Evolutionary conservation across 176 grass and related monocot genomes (phyloP).

Genomic region (Triticum turgidum): DNA sequence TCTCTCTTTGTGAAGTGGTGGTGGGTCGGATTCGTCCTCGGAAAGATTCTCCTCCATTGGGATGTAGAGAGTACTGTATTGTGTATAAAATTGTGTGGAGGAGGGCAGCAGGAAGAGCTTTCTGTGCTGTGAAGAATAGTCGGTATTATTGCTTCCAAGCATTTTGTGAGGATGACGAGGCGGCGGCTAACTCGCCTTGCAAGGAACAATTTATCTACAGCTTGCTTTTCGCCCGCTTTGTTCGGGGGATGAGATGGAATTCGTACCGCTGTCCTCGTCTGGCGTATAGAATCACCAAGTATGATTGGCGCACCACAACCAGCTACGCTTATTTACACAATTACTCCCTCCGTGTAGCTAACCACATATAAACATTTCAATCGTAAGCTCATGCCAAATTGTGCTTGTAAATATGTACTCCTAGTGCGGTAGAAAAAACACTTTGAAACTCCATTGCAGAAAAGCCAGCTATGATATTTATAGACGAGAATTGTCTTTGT

Average conservation of each 20-base stretch:
- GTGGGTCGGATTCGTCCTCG: neutral
- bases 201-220: slow-evolving; percentile 13
- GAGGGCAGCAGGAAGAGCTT: neutral
- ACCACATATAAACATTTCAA: no score
- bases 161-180: neutral
- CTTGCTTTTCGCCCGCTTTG: neutral
- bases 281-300: neutral
- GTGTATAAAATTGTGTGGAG: neutral
- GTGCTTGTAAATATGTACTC: neutral
- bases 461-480: neutral
- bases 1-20: neutral
- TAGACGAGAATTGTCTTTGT: neutral
- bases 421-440: neutral
- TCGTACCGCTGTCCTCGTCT: neutral
- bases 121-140: neutral
- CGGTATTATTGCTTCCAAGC: neutral
- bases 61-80: no score
- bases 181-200: neutral
- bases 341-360: no score
- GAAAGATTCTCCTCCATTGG: neutral
- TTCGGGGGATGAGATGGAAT: neutral
- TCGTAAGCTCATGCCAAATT: neutral
- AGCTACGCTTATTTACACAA: neutral
- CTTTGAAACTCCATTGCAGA: neutral
- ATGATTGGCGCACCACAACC: neutral